Evolutionary conservation across 1,284 basidiomycete genomes (phyloP), one percentile per base, ranked within the genome.

Genomic region (Ceratobasidium papillatum): DNA sequence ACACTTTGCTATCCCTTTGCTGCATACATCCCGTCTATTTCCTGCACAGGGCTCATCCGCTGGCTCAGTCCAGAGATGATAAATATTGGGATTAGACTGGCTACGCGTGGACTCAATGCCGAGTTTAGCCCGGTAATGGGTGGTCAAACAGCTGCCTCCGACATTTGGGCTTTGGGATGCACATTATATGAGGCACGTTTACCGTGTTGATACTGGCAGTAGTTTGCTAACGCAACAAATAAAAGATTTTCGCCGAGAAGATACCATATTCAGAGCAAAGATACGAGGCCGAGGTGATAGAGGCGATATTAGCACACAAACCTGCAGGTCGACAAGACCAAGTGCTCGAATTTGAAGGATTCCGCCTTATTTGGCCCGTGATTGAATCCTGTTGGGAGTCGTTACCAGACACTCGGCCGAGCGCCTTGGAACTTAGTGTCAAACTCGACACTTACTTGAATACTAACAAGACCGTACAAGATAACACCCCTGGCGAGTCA

Each of bases 161-260:
- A 72, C 38, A 41, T 72, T 22, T 72, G 69, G 69, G 69, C 69
- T 1, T 30, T 72, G 7, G 69, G 58, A 19, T 72, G 58, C 34
- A 72, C 69, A 1, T 9, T 72, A 22, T 62, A 49, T 25, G 69
- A 72, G 58, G 69, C 62, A 32, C 41, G 41, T 14, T 41, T 41
- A 41, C 38, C 38, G 43, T 32, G 27, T 61, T 41, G 32, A 3
- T 14, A 25, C 51, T 30, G 9, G 11, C 22, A 17, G 30, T 22
- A 30, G 19, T 25, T 12, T n/a, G 17, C 30, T 17, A 56, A 56
- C 30, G 3, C 14, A 4, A 54, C 27, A 7, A 3, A 3, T 59
- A 36, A 27, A 43, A 62, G 59, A 62, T 62, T 30, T 14, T 34
- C n/a, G 36, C 59, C 7, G 59, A 45, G 25, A 45, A 19, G 11